A percentile compares a stretch with the other conserved stretches of the same genome.
Conservation (phyloP, 2,329 filamentous ascomycete genomes). For the Trichoderma oligosporum region DNA sequence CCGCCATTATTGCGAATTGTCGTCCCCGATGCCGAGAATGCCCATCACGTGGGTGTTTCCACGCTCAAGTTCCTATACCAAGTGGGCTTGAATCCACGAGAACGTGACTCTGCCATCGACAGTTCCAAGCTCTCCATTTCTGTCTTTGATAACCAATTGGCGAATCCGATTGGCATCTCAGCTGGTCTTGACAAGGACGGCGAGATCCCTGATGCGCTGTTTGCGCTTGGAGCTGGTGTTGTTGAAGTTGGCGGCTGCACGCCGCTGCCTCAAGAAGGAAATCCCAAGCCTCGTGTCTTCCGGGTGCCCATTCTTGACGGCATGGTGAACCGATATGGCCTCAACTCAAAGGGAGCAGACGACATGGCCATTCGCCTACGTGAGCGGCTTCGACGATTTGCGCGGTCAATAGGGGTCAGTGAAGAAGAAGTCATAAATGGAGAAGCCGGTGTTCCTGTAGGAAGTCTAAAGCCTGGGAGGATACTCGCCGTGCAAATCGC, state of each 20-base stretch:
- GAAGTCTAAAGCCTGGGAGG: conserved; percentile 71
- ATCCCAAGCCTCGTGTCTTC: conserved; percentile 84
- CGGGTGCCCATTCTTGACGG: conserved; percentile 78
- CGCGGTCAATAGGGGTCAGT: conserved; percentile 64
- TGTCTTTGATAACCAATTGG: conserved; percentile 73
- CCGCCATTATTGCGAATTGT: conserved; percentile 63
- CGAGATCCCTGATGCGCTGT: conserved; percentile 78
- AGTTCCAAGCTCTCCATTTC: conserved; percentile 35
- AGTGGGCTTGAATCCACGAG: conserved; percentile 74
- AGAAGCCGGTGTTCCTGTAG: conserved; percentile 71
- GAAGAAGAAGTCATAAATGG: conserved; percentile 75
- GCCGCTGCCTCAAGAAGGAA: conserved; percentile 80
- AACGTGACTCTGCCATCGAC: conserved; percentile 55
- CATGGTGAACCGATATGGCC: conserved; percentile 91
- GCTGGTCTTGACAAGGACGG: conserved; percentile 94
- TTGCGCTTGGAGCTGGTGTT: conserved; percentile 78
- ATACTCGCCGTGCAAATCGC: conserved; percentile 88
- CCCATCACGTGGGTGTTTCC: conserved; percentile 75
- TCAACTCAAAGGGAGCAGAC: conserved; percentile 89
- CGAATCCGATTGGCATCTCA: conserved; percentile 91
- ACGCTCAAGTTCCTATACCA: conserved; percentile 69
- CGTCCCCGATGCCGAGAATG: conserved; percentile 79
- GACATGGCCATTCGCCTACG: conserved; percentile 75
- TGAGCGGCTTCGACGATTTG: conserved; percentile 73
- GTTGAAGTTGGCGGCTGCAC: conserved; percentile 93